A percentile compares a stretch with the other conserved stretches of the same genome.
phyloP scores from a whole-genome alignment of 1,139 yeast species.

The Candida pseudoviswanathii region DNA sequence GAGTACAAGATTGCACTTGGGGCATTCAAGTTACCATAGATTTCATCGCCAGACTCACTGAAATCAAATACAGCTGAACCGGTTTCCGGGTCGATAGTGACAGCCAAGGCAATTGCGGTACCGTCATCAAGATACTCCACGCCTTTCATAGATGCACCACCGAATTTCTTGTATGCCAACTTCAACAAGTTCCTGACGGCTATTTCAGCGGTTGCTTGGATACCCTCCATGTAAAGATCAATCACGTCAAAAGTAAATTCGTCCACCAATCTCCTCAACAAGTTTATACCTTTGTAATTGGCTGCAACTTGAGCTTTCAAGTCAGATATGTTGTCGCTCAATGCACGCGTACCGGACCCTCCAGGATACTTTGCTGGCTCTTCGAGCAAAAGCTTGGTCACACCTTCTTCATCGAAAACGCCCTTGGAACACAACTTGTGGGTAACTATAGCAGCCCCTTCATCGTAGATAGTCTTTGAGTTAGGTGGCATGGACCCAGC shows the following conservation, averaged over 20 bases:
- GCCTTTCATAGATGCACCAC: constrained; percentile 36
- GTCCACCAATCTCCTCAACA: constrained; percentile 32
- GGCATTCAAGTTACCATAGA: constrained; percentile 48
- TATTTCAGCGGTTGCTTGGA: constrained; percentile 44
- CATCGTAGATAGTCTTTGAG: constrained; percentile 45
- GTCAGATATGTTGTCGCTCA: constrained; percentile 44
- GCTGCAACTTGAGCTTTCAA: constrained; percentile 49
- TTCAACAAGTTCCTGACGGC: constrained; percentile 43
- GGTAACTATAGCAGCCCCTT: constrained; percentile 47
- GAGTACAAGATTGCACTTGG: constrained; percentile 73
- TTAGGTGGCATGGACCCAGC: constrained; percentile 53
- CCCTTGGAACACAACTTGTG: constrained; percentile 42
- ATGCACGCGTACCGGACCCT: constrained; percentile 47
- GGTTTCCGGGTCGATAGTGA: constrained; percentile 33
- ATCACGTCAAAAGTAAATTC: constrained; percentile 39
- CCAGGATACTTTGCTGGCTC: constrained; percentile 50
- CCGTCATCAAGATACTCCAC: constrained; percentile 48
- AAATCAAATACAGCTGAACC: constrained; percentile 47
- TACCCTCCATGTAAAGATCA: constrained; percentile 44
- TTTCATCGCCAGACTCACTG: constrained; percentile 44
- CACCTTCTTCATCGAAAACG: constrained; percentile 43
- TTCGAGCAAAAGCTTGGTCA: constrained; percentile 37
- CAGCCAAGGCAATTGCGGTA: constrained; percentile 40
- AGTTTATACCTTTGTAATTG: constrained; percentile 42
- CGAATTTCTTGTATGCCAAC: constrained; percentile 38